Evolutionary conservation across 1,284 basidiomycete species (phyloP).

Genomic region (Pseudomicrostroma phylloplanum): DNA sequence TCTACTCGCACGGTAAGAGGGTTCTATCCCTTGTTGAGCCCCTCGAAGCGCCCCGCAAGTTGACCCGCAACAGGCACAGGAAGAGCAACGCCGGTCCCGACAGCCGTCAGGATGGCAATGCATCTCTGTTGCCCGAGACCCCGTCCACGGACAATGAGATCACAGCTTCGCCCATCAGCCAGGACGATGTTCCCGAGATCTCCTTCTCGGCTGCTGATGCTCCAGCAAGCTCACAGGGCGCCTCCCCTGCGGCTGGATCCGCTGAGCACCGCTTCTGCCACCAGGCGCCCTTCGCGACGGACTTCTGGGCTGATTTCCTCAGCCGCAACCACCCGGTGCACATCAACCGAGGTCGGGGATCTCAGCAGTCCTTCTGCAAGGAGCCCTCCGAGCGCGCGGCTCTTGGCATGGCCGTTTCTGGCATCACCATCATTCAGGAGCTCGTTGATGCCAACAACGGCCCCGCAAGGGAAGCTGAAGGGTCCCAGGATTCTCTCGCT

Average conservation of each 20-base stretch:
- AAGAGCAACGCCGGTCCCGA: conserved; percentile 14
- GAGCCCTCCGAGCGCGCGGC: conserved; percentile 46
- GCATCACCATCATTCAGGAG: conserved; percentile 51
- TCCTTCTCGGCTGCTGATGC: too few species aligned
- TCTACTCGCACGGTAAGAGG: conserved; percentile 51
- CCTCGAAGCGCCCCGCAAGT: conserved; percentile 38
- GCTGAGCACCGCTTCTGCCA: conserved; percentile 37
- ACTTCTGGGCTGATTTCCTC: conserved; percentile 51
- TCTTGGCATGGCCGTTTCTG: conserved; percentile 46
- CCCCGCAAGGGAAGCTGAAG: neutral
- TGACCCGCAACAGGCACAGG: conserved; percentile 28
- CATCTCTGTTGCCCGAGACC: neutral
- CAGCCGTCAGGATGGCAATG: neutral
- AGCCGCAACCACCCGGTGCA: conserved; percentile 48
- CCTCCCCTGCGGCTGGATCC: conserved; percentile 2
- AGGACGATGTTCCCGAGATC: neutral
- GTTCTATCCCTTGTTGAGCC: conserved; percentile 47
- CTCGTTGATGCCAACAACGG: conserved; percentile 29
- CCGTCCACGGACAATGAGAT: conserved; percentile 10
- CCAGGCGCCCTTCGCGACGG: conserved; percentile 49
- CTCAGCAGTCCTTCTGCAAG: conserved; percentile 44
- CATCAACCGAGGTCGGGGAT: conserved; percentile 29
- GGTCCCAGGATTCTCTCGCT: conserved; percentile 1
- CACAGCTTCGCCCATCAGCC: neutral
- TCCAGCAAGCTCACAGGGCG: neutral